Evolutionary conservation across 352 stramenopile genomes (phyloP).

Genomic region (Phytopythium litorale): DNA sequence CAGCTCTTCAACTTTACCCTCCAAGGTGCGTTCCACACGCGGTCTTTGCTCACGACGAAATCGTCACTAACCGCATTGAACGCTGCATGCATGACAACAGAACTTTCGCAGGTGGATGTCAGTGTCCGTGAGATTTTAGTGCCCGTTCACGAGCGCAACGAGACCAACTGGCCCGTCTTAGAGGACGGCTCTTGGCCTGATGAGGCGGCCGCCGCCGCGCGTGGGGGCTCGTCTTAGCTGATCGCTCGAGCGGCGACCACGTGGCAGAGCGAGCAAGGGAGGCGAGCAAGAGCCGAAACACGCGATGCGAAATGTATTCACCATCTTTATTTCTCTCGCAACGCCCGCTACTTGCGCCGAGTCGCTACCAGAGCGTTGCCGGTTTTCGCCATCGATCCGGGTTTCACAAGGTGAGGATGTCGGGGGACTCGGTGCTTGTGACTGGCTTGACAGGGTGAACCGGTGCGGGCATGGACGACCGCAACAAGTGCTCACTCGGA

Average conservation of each 20-base stretch:
- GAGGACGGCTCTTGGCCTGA: conserved; percentile 69
- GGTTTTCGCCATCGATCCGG: background rate
- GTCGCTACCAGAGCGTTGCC: background rate
- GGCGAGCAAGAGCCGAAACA: conserved; percentile 22
- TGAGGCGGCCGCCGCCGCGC: conserved; percentile 15
- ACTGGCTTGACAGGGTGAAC: conserved; percentile 21
- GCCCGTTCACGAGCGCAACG: conserved; percentile 59
- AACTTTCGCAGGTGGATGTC: conserved; percentile 71
- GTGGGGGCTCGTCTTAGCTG: conserved; percentile 23
- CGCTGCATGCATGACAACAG: conserved; percentile 17
- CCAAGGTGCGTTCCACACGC: conserved; percentile 43
- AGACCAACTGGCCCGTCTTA: conserved; percentile 73
- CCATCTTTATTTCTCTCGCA: conserved; percentile 25
- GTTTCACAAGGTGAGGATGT: conserved; percentile 69
- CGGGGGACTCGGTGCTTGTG: conserved; percentile 1
- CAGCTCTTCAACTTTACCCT: conserved; percentile 95
- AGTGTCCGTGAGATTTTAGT: conserved; percentile 77
- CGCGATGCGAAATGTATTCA: conserved; percentile 54
- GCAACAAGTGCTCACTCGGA: conserved; percentile 42
- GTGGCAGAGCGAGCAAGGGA: background rate
- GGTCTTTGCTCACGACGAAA: too few species aligned
- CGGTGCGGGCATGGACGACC: conserved; percentile 12
- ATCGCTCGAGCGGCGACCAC: background rate
- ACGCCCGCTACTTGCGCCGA: background rate
- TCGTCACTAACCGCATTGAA: background rate